Conservation (phyloP, 176 grass and related monocot genomes). For the Avena insularis region DNA sequence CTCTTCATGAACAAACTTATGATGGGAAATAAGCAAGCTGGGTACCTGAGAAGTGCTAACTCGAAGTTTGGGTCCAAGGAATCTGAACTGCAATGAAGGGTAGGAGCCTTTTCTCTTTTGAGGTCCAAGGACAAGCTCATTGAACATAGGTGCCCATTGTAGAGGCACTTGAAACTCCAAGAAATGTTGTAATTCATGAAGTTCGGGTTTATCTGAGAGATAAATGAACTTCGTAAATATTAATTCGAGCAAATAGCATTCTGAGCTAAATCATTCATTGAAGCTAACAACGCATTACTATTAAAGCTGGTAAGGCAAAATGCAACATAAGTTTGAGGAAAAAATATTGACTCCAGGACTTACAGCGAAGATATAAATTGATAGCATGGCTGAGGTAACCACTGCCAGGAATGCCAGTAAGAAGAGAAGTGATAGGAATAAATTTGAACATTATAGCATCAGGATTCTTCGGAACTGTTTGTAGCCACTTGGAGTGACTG, state of each 20-base stretch:
- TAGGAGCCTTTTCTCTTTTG: constrained; percentile 86
- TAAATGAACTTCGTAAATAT: constrained; percentile 17
- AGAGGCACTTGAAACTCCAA: constrained; percentile 97
- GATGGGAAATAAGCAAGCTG: constrained; percentile 1
- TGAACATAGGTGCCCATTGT: constrained; percentile 94
- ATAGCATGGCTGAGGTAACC: constrained; percentile 99
- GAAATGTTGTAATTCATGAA: constrained; percentile 79
- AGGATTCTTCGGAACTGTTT: constrained; percentile 84
- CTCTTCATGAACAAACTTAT: neutral
- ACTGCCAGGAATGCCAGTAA: constrained; percentile 87
- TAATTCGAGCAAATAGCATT: constrained; percentile 15
- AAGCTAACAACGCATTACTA: constrained; percentile 14
- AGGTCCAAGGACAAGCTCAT: constrained; percentile 82
- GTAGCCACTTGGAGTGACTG: constrained; percentile 83
- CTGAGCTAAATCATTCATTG: neutral
- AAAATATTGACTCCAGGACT: constrained; percentile 46
- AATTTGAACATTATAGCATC: constrained; percentile 95
- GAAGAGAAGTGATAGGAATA: constrained; percentile 94
- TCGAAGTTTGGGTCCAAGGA: constrained; percentile 83
- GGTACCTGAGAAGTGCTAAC: constrained; percentile 93
- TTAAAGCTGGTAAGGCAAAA: neutral
- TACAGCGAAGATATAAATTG: constrained; percentile 98
- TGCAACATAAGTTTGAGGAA: neutral
- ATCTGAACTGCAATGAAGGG: constrained; percentile 89
- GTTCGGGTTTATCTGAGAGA: constrained; percentile 89